These are phyloP conservation scores for Zarea fungicola DNA, from an alignment of 2,329 filamentous ascomycete genomes.

Conservation along the genomic window DNA sequence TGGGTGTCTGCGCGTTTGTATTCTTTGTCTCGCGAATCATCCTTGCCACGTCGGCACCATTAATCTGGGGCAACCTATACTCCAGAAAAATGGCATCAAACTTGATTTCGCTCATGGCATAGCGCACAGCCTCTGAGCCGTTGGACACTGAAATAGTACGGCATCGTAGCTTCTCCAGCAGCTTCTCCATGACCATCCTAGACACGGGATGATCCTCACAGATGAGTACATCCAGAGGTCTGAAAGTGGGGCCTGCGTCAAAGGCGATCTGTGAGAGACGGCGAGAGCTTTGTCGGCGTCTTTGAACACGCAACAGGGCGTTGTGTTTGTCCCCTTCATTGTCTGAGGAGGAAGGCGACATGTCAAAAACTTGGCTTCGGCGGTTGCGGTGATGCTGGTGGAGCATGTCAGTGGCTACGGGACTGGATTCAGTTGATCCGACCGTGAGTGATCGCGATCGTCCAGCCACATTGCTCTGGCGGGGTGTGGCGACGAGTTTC, in stretches of 20 bases:
- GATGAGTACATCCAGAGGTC: constrained; percentile 88
- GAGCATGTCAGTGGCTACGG: constrained; percentile 62
- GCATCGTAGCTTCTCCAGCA: constrained; percentile 91
- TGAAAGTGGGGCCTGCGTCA: constrained; percentile 77
- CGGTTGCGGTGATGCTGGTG: constrained; percentile 78
- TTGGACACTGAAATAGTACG: constrained; percentile 88
- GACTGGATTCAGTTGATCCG: constrained; percentile 87
- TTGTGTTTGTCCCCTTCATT: constrained; percentile 93
- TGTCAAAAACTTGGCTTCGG: constrained; percentile 89
- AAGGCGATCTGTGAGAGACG: constrained; percentile 87
- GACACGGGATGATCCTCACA: constrained; percentile 98
- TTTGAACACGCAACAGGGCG: constrained; percentile 83
- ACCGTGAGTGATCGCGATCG: constrained; percentile 86
- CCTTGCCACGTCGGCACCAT: constrained; percentile 87
- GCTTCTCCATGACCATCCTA: constrained; percentile 96
- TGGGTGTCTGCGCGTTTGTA: constrained; percentile 87
- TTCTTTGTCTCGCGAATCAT: constrained; percentile 98
- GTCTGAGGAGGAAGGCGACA: constrained; percentile 95
- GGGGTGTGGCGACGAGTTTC: constrained; percentile 55
- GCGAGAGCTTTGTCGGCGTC: constrained; percentile 90
- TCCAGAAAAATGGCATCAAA: constrained; percentile 99
- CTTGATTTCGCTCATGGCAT: constrained; percentile 94
- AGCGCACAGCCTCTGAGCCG: constrained; percentile 85
- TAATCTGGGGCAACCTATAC: constrained; percentile 91
- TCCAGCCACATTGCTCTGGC: constrained; percentile 59